A percentile compares a stretch with the other conserved stretches of the same genome.
These are phyloP conservation scores for Annona cherimola DNA, from an alignment of 164 flowering plant genomes.

Conservation along the genomic window DNA sequence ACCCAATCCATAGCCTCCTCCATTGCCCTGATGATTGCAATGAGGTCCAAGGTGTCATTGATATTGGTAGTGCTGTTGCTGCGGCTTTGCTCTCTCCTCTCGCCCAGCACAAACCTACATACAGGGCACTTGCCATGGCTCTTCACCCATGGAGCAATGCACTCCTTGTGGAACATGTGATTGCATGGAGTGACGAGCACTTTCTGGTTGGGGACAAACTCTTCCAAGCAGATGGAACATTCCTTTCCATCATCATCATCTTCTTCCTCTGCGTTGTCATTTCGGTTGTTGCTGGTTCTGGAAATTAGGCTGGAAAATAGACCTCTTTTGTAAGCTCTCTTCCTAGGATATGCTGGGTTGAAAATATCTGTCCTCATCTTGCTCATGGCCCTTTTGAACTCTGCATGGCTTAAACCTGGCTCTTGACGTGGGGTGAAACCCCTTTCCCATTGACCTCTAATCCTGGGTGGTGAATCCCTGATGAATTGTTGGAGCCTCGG, in stretches of 20 bases:
- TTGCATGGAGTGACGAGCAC: slow-evolving; percentile 75
- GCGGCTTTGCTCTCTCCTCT: slow-evolving; percentile 7
- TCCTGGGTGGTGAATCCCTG: slow-evolving; percentile 17
- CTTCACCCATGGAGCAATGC: slow-evolving; percentile 74
- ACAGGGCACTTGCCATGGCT: slow-evolving; percentile 72
- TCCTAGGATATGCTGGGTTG: slow-evolving; percentile 29
- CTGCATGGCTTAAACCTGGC: slow-evolving; percentile 27
- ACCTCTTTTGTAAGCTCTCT: slow-evolving; percentile 18
- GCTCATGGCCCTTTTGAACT: slow-evolving; percentile 31
- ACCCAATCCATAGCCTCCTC: slow-evolving; percentile 21
- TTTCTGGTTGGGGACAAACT: slow-evolving; percentile 47
- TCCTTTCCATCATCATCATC: slow-evolving; percentile 37
- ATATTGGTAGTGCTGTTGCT: slow-evolving; percentile 3
- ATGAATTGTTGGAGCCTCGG: slow-evolving; percentile 17
- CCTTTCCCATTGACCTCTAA: slow-evolving; percentile 7
- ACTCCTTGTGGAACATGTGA: slow-evolving; percentile 85
- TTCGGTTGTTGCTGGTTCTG: background rate
- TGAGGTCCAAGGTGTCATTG: background rate
- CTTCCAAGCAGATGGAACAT: slow-evolving; percentile 84
- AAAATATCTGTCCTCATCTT: slow-evolving; percentile 46
- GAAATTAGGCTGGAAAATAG: slow-evolving; percentile 24
- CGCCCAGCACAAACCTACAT: slow-evolving; percentile 43
- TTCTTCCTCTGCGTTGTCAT: slow-evolving; percentile 20
- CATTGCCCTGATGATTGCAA: slow-evolving; percentile 20
- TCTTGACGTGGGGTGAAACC: slow-evolving; percentile 9